phyloP scores from a whole-genome alignment of 306 rosid genomes.

The Lathyrus tuberosus region DNA sequence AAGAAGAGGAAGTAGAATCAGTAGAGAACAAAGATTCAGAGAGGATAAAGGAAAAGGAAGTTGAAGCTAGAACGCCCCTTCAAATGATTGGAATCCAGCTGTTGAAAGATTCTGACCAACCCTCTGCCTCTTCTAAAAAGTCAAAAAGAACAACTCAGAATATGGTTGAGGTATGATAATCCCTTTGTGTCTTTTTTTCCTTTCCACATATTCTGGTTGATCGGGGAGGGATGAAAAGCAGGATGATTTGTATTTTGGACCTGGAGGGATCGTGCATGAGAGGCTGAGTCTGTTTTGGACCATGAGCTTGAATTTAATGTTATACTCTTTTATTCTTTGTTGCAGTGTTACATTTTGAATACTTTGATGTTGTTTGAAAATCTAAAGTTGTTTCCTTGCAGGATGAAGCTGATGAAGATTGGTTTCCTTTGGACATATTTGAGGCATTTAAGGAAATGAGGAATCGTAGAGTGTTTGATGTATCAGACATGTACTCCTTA shows the following conservation, averaged over 20 bases:
- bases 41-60: constrained; percentile 78
- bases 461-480: constrained; percentile 79
- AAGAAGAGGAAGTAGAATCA: constrained; percentile 69
- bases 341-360: constrained; percentile 31
- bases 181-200: constrained; percentile 12
- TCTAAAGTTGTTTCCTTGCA: constrained; percentile 42
- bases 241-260: constrained; percentile 19
- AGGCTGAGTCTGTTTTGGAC: constrained; percentile 30
- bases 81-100: constrained; percentile 97
- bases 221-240: constrained; percentile 9
- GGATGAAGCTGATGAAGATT: constrained; percentile 90
- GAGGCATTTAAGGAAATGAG: constrained; percentile 96
- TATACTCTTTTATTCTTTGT: constrained; percentile 26
- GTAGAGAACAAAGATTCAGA: constrained; percentile 74
- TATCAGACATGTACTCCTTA: constrained; percentile 88
- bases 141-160: constrained; percentile 46
- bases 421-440: constrained; percentile 82
- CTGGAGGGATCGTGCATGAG: constrained; percentile 16
- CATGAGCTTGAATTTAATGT: constrained; percentile 32
- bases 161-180: constrained; percentile 61
- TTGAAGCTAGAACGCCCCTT: constrained; percentile 80
- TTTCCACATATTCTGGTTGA: neutral
- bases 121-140: constrained; percentile 65
- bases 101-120: constrained; percentile 78
- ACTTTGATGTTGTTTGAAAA: constrained; percentile 18